Evolutionary conservation across 345 rosid species (phyloP).

Genomic region (Combretum micranthum): DNA sequence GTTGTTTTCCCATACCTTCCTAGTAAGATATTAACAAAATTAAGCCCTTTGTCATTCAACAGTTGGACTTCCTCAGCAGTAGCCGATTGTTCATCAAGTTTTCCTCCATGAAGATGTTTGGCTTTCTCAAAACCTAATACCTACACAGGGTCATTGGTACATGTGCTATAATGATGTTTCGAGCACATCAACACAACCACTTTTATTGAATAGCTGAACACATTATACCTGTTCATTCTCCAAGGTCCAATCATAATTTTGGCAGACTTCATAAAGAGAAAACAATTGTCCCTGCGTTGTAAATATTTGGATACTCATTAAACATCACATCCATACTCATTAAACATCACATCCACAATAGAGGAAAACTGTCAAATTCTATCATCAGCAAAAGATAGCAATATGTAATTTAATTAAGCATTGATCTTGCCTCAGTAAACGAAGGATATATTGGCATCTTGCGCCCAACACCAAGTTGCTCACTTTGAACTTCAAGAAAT

Average conservation of each 20-base stretch:
- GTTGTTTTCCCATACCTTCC: constrained; percentile 54
- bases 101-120: constrained; percentile 21
- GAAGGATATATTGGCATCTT: constrained; percentile 73
- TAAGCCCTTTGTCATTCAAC: constrained; percentile 34
- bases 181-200: constrained; percentile 3
- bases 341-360: too few relatives aligned
- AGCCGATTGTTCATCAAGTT: constrained; percentile 18
- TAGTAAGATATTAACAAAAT: constrained; percentile 51
- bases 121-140: constrained; percentile 40
- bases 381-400: constrained; percentile 7
- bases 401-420: not conserved
- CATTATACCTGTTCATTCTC: constrained; percentile 64
- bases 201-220: constrained; percentile 6
- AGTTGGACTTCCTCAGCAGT: constrained; percentile 23
- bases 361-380: constrained; percentile 3
- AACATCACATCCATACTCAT: too few relatives aligned
- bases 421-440: constrained; percentile 61
- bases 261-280: constrained; percentile 79
- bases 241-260: constrained; percentile 59
- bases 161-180: not conserved
- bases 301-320: not conserved
- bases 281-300: constrained; percentile 63
- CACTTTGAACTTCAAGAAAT: constrained; percentile 63
- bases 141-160: constrained; percentile 28
- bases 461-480: constrained; percentile 63